A percentile compares a stretch with the other conserved stretches of the same genome.
These are phyloP conservation scores for Fusarium sp. DNA, from an alignment of 2,329 filamentous ascomycete species.

Conservation along the genomic window DNA sequence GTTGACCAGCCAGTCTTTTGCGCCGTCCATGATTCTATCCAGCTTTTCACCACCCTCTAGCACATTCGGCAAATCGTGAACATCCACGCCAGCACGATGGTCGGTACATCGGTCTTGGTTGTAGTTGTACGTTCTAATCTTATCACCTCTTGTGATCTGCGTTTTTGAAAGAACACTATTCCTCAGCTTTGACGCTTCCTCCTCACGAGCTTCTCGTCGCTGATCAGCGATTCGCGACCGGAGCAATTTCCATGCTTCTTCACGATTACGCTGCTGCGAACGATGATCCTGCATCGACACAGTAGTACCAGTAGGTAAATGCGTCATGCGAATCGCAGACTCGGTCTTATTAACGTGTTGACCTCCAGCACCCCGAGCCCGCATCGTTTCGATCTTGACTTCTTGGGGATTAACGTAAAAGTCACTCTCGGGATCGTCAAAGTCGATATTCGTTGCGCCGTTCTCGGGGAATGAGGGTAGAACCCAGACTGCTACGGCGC, in stretches of 20 bases:
- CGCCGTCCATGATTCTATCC: constrained; percentile 81
- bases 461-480: constrained; percentile 81
- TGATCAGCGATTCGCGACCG: constrained; percentile 84
- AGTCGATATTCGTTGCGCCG: constrained; percentile 65
- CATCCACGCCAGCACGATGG: constrained; percentile 83
- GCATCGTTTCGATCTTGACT: constrained; percentile 88
- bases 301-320: constrained; percentile 85
- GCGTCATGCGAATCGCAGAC: constrained; percentile 92
- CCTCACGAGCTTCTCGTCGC: constrained; percentile 84
- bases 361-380: constrained; percentile 89
- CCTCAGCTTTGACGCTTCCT: constrained; percentile 78
- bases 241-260: constrained; percentile 87
- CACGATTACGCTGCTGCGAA: constrained; percentile 90
- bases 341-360: constrained; percentile 99
- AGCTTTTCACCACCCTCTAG: constrained; percentile 78
- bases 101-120: constrained; percentile 84
- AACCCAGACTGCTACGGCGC: constrained; percentile 91
- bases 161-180: constrained; percentile 83
- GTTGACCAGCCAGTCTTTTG: constrained; percentile 79
- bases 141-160: constrained; percentile 90
- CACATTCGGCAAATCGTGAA: constrained; percentile 85
- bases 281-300: constrained; percentile 94
- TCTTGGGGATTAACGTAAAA: constrained; percentile 91
- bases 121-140: constrained; percentile 92
- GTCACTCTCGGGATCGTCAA: constrained; percentile 88